Conservation (phyloP, 352 stramenopile genomes). For the Phytopythium mirpurense region DNA sequence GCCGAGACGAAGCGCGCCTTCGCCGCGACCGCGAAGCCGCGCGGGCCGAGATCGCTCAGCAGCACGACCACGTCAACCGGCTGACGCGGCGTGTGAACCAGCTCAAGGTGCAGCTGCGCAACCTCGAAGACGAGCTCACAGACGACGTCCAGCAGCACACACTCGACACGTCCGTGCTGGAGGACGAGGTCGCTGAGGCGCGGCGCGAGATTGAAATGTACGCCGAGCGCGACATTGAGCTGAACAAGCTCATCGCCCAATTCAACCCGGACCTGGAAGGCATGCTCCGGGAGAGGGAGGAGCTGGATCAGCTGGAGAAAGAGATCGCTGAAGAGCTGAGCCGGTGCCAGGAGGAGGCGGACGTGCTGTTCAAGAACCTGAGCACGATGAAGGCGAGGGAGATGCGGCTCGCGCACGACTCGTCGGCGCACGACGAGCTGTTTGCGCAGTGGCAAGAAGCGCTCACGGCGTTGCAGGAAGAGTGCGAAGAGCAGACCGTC, state of each 20-base stretch:
- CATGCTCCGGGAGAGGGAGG: slow-evolving; percentile 47
- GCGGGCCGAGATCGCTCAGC: slow-evolving; percentile 29
- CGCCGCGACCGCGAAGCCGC: slow-evolving; percentile 43
- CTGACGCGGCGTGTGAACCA: slow-evolving; percentile 56
- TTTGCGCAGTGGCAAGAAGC: slow-evolving; percentile 47
- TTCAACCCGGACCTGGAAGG: slow-evolving; percentile 69
- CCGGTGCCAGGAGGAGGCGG: slow-evolving; percentile 53
- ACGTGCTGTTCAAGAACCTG: slow-evolving; percentile 68
- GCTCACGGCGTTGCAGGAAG: slow-evolving; percentile 37
- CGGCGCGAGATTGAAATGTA: slow-evolving; percentile 39
- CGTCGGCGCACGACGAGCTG: slow-evolving; percentile 31
- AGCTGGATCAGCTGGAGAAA: slow-evolving; percentile 42
- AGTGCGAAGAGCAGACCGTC: slow-evolving; percentile 51
- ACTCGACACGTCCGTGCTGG: slow-evolving; percentile 65
- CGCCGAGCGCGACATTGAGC: slow-evolving; percentile 31
- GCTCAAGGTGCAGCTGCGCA: slow-evolving; percentile 41
- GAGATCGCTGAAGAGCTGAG: slow-evolving; percentile 43
- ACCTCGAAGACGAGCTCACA: slow-evolving; percentile 63
- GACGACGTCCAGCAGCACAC: slow-evolving; percentile 60
- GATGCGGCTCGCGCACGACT: slow-evolving; percentile 57
- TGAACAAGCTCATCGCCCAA: slow-evolving; percentile 53
- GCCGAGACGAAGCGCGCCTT: slow-evolving; percentile 43
- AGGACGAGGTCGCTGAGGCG: slow-evolving; percentile 58
- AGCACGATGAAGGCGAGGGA: slow-evolving; percentile 69
- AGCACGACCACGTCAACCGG: slow-evolving; percentile 51